A percentile compares a stretch with the other conserved stretches of the same genome.
Conservation (phyloP, 768 basidiomycete genomes). For the Lepiota brunneoincarnata region DNA sequence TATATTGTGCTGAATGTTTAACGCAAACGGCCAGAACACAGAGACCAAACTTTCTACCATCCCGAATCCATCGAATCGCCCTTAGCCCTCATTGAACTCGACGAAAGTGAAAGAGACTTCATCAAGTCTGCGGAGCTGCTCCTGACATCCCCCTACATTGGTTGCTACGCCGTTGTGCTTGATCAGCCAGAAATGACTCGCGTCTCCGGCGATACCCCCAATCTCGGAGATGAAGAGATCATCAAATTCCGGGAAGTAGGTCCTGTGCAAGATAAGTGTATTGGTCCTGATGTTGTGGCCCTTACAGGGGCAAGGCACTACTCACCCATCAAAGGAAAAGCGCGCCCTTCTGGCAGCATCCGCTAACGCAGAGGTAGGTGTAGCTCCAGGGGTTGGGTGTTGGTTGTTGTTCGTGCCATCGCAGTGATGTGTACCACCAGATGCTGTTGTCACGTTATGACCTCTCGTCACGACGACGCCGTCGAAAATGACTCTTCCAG, state of each 20-base stretch:
- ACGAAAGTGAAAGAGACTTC: constrained; percentile 38
- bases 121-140: constrained; percentile 27
- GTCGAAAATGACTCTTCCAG: constrained; percentile 35
- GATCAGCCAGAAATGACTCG: constrained; percentile 34
- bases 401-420: constrained; percentile 39
- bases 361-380: constrained; percentile 41
- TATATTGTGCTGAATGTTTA: constrained; percentile 19
- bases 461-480: constrained; percentile 34
- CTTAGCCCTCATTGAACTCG: constrained; percentile 21
- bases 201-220: constrained; percentile 25
- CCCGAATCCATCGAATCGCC: no score
- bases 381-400: constrained; percentile 35
- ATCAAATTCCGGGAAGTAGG: constrained; percentile 33
- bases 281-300: no score
- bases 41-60: constrained; percentile 11
- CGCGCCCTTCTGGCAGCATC: constrained; percentile 29
- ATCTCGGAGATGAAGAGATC: constrained; percentile 43
- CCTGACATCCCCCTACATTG: constrained; percentile 39
- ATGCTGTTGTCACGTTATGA: constrained; percentile 35
- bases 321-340: constrained; percentile 41
- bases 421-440: constrained; percentile 39
- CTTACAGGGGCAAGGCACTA: neutral
- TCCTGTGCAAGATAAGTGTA: constrained; percentile 18
- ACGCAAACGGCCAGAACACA: constrained; percentile 35
- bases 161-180: constrained; percentile 32